Evolutionary conservation across 1,284 basidiomycete genomes (phyloP), one percentile per base, ranked within the genome.

Genomic region (Cutaneotrichosporon curvatum): DNA sequence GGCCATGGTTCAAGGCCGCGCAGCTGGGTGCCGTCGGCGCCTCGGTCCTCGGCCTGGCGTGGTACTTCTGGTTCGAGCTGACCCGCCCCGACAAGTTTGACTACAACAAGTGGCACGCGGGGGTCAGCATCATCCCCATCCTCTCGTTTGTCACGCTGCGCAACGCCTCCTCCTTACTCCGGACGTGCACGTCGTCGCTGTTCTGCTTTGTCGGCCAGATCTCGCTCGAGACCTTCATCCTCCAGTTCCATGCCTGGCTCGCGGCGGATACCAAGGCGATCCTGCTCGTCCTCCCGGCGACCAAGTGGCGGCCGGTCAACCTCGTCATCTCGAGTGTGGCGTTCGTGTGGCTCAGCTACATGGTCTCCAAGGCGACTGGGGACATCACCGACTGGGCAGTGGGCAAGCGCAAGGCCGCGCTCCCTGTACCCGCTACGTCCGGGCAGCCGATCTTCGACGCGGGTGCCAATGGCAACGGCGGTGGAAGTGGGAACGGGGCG

Each of bases 161-260:
- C 46, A 92, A 91, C 60, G 82, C 85, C 21, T 87, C 74, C 33
- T 73, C 77, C 2, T 70, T 80, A 36, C 72, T 90, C 41, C 81
- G 88, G 18, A 84, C 84, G 1, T 78, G 76, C 22, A 80, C 79
- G 19, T 85, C 82, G 10, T 74, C 74, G 23, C 71, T 81, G 18
- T 91, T 89, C 71, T 81, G 80, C 33, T 88, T 85, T 67, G 78
- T 91, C 47, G 88, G 88, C 35, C 80, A 76, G 62, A 87, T 84
- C 68, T 87, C 84, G 5, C 76, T 90, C 37, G 87, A 90, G 69
- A 84, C 85, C 0, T 90, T 88, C 66, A 84, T 91, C 62, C 80
- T 90, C 55, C 87, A 92, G 65, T 91, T 84, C 71, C 88, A 92
- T 68, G 75, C 88, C 42, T 91, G 87, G 85, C 76, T 92, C 32